Conservation (phyloP, 139 green algal species). For the Asterochloris sp. region DNA sequence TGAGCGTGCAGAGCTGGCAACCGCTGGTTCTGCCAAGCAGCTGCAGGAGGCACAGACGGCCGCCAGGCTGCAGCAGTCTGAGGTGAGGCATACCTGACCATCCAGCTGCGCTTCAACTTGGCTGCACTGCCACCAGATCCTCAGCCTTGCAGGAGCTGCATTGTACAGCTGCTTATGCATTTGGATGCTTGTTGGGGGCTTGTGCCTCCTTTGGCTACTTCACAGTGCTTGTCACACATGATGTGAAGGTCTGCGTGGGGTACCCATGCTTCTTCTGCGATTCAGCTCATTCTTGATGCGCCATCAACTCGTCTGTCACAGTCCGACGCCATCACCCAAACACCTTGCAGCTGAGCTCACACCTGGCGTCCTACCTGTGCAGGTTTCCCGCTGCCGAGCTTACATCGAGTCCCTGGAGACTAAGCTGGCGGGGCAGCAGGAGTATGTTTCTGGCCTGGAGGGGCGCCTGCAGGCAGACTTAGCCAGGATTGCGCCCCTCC, state of each 20-base stretch:
- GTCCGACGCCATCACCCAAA: not conserved
- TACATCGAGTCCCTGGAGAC: slow-evolving; percentile 38
- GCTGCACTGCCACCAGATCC: not conserved
- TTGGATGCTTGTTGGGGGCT: not conserved
- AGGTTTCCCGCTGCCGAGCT: slow-evolving; percentile 28
- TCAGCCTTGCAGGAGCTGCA: not conserved
- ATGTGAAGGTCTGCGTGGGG: not conserved
- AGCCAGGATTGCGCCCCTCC: slow-evolving; percentile 32
- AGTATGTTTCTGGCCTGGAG: slow-evolving; percentile 49
- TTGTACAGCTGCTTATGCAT: not conserved
- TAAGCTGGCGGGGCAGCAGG: slow-evolving; percentile 37
- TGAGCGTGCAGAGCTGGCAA: slow-evolving; percentile 9
- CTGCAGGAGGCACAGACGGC: slow-evolving; percentile 17
- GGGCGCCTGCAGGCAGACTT: slow-evolving; percentile 43
- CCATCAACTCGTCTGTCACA: not conserved
- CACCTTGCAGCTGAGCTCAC: not conserved
- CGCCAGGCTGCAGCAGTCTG: slow-evolving; percentile 1
- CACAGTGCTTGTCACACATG: not conserved
- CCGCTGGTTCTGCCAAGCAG: slow-evolving; percentile 33
- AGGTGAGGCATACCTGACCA: not conserved
- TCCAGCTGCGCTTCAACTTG: not conserved
- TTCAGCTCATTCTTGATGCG: not conserved
- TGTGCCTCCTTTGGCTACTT: not conserved
- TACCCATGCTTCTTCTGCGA: not conserved
- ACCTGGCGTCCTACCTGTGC: not conserved